These are phyloP conservation scores for Durotheca rogersii DNA, from an alignment of 495 filamentous ascomycete genomes.

Conservation along the genomic window DNA sequence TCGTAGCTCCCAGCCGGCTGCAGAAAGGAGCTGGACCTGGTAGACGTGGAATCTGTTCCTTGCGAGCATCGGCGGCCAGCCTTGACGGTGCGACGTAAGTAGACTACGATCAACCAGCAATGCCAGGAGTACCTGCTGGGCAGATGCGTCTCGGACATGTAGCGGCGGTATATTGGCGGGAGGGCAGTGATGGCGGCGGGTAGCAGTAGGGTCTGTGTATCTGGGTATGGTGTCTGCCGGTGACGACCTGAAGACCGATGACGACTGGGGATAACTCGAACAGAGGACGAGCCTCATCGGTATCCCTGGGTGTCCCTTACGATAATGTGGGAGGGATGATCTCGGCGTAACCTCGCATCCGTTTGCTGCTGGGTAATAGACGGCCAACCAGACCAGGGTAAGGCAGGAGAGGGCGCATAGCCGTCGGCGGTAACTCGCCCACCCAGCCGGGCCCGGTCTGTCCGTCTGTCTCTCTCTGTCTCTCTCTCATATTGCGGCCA, in stretches of 20 bases:
- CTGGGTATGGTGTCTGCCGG: not conserved
- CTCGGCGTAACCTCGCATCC: conserved; percentile 16
- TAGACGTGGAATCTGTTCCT: conserved; percentile 25
- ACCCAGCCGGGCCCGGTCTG: not conserved
- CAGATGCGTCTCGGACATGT: conserved; percentile 6
- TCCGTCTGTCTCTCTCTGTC: too few relatives aligned
- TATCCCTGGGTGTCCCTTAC: not conserved
- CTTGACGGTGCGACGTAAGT: conserved; percentile 23
- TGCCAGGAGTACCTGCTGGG: too few relatives aligned
- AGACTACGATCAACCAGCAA: too few relatives aligned
- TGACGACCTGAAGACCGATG: conserved; percentile 6
- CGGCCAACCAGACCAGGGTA: not conserved
- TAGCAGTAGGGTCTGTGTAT: not conserved
- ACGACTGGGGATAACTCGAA: not conserved
- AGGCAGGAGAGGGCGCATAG: conserved; percentile 7
- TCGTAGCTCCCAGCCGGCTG: conserved; percentile 28
- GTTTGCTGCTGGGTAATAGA: not conserved
- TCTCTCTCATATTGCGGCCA: too few relatives aligned
- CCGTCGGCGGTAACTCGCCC: conserved; percentile 17
- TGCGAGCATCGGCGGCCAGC: conserved; percentile 31
- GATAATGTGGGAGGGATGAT: conserved; percentile 1
- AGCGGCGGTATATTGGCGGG: not conserved
- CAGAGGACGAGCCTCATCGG: not conserved
- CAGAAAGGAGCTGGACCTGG: conserved; percentile 24
- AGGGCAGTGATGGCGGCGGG: not conserved